Evolutionary conservation across 345 rosid genomes (phyloP).

Genomic region (Eucalyptus rudis): DNA sequence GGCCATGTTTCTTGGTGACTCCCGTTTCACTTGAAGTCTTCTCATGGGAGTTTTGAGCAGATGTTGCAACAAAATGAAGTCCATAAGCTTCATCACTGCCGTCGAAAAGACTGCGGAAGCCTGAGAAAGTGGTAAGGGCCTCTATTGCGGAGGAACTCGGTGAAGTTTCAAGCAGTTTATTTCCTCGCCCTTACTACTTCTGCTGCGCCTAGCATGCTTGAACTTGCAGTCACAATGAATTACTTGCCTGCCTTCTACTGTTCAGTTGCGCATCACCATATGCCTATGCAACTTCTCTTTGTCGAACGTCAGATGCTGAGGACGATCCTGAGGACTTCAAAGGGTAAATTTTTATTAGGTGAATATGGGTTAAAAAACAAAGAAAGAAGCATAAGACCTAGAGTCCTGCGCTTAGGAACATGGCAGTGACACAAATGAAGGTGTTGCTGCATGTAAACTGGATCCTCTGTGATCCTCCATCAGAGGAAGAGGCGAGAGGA

Average conservation of each 20-base stretch:
- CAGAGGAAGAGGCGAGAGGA: background rate
- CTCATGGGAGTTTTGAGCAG: too few species aligned
- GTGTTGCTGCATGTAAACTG: background rate
- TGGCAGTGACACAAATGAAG: conserved; percentile 3
- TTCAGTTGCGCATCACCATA: conserved; percentile 36
- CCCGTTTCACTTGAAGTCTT: too few species aligned
- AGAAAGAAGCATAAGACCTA: conserved; percentile 18
- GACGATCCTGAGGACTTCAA: background rate
- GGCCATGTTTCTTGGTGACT: too few species aligned
- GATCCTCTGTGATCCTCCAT: background rate
- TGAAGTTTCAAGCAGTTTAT: too few species aligned
- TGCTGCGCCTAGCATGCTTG: conserved; percentile 27
- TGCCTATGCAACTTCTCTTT: conserved; percentile 30
- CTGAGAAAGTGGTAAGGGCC: too few species aligned
- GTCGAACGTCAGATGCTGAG: conserved; percentile 5
- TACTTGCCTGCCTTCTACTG: conserved; percentile 39
- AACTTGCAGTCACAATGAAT: conserved; percentile 23
- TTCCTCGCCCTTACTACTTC: conserved; percentile 21
- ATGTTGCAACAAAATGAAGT: too few species aligned
- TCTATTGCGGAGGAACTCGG: too few species aligned
- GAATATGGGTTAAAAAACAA: background rate
- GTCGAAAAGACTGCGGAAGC: too few species aligned
- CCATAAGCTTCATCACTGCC: too few species aligned
- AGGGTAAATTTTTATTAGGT: background rate
- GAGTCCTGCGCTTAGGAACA: background rate